phyloP scores from a whole-genome alignment of 306 rosid species.

The Betula pendula region DNA sequence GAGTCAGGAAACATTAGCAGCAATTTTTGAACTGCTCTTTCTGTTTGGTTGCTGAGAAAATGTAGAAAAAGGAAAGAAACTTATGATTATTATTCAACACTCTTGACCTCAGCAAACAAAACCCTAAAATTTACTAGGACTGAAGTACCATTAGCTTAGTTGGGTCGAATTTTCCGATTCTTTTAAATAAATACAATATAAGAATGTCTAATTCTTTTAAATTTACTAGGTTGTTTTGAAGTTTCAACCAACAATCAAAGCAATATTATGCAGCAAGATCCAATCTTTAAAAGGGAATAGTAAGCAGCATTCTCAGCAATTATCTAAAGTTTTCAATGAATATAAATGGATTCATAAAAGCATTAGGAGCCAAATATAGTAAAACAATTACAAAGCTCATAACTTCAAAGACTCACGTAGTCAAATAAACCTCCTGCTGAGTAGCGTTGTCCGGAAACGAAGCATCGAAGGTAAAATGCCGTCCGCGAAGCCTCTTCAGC shows the following conservation, averaged over 20 bases:
- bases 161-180: not conserved
- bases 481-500: slow-evolving; percentile 79
- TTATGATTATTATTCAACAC: not conserved
- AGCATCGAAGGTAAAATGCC: slow-evolving; percentile 79
- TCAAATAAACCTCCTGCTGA: slow-evolving; percentile 83
- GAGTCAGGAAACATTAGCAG: not conserved
- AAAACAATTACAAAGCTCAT: slow-evolving; percentile 3
- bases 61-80: not conserved
- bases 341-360: not conserved
- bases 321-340: not conserved
- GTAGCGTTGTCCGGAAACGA: slow-evolving; percentile 68
- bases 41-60: slow-evolving; percentile 16
- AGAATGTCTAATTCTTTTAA: too few relatives aligned
- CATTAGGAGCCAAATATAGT: not conserved
- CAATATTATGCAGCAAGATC: not conserved
- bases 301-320: not conserved
- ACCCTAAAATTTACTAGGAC: not conserved
- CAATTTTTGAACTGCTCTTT: not conserved
- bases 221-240: not conserved
- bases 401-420: slow-evolving; percentile 58
- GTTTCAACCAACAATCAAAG: not conserved
- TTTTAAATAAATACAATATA: not conserved
- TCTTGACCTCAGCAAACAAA: not conserved
- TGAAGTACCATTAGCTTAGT: not conserved
- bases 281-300: not conserved